phyloP scores from a whole-genome alignment of 441 rosid genomes.

The Adansonia madagascariensis region DNA sequence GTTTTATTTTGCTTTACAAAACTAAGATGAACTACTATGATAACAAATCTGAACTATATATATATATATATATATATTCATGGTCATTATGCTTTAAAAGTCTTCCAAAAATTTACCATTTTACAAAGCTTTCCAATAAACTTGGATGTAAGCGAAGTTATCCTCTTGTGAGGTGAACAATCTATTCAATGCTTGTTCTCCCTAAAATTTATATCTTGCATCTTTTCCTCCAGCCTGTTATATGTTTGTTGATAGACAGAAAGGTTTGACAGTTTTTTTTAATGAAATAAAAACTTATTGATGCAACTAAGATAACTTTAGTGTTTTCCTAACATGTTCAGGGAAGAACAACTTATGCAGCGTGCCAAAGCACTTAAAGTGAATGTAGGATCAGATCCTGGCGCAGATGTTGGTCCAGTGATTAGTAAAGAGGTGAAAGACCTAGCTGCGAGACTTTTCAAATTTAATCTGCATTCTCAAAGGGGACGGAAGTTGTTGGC shows the following conservation, averaged over 20 bases:
- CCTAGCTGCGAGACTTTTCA: slow-evolving; percentile 20
- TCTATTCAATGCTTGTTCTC: not conserved
- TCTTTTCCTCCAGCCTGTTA: not conserved
- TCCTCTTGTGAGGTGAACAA: slow-evolving; percentile 12
- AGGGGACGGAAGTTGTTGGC: slow-evolving; percentile 41
- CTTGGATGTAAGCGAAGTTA: not conserved
- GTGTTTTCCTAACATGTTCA: slow-evolving; percentile 31
- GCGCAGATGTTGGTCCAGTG: slow-evolving; percentile 88
- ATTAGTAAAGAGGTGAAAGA: slow-evolving; percentile 72
- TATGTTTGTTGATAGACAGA: slow-evolving; percentile 11
- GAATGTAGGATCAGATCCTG: slow-evolving; percentile 74
- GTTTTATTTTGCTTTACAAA: not conserved
- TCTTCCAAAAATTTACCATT: not conserved
- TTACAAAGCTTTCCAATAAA: not conserved
- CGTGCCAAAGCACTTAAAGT: slow-evolving; percentile 82
- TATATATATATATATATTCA: too few species aligned
- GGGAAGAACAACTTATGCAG: slow-evolving; percentile 79
- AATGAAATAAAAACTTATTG: slow-evolving; percentile 17
- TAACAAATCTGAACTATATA: not conserved
- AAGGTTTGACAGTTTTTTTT: slow-evolving; percentile 2
- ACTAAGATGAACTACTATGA: not conserved
- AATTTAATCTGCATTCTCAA: slow-evolving; percentile 29
- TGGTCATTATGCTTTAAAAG: not conserved
- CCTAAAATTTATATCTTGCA: not conserved
- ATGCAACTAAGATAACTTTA: not conserved